Conservation (phyloP, 352 stramenopile genomes). For the Globisporangium spiculum region DNA sequence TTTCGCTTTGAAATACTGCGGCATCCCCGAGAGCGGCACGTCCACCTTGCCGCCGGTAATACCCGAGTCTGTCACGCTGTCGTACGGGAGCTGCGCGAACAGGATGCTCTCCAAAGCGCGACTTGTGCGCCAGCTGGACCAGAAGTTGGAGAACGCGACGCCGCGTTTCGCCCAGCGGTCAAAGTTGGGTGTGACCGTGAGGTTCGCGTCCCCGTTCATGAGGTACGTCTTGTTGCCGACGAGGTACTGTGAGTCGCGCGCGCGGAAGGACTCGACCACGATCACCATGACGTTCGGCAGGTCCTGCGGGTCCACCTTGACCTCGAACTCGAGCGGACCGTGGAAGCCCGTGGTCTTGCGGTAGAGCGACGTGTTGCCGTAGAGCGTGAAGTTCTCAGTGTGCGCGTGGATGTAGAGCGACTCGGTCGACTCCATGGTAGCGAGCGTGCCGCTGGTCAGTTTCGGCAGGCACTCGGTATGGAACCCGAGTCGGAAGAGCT, state of each 20-base stretch:
- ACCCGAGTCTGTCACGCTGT: conserved; percentile 33
- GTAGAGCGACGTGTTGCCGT: conserved; percentile 36
- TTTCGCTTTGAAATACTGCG: conserved; percentile 51
- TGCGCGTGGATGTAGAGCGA: conserved; percentile 28
- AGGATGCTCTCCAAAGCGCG: conserved; percentile 53
- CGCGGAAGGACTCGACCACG: conserved; percentile 51
- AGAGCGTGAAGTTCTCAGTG: conserved; percentile 43
- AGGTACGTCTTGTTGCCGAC: conserved; percentile 23
- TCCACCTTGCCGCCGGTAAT: conserved; percentile 27
- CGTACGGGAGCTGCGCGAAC: conserved; percentile 46
- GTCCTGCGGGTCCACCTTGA: conserved; percentile 26
- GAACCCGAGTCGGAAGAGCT: conserved; percentile 27
- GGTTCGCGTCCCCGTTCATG: conserved; percentile 23
- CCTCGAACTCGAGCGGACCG: conserved; percentile 37
- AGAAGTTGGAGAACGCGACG: conserved; percentile 52
- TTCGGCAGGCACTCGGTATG: conserved; percentile 19
- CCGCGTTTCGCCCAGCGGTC: conserved; percentile 47
- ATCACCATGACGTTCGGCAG: conserved; percentile 52
- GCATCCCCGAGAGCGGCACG: conserved; percentile 34
- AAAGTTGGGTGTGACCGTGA: conserved; percentile 49
- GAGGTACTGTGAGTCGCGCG: conserved; percentile 48
- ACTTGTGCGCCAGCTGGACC: conserved; percentile 59
- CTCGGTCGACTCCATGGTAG: neutral
- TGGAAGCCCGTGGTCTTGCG: conserved; percentile 39
- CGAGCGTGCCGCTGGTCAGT: conserved; percentile 18